These are phyloP conservation scores for Tricholoma saponaceum DNA, from an alignment of 768 basidiomycete species.

Conservation along the genomic window DNA sequence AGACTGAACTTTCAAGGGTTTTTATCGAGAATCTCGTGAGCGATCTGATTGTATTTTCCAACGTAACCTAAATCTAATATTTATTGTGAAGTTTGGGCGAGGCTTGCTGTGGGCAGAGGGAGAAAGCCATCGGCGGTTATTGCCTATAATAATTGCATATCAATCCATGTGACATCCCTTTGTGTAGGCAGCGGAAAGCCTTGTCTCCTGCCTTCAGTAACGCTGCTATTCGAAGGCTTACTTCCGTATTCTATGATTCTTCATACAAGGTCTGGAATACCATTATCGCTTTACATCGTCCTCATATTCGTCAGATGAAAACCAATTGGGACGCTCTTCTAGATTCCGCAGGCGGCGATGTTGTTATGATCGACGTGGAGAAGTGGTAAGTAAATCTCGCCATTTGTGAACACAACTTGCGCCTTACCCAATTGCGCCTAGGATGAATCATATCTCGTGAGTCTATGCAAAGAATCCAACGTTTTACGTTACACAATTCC, in stretches of 20 bases:
- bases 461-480: constrained; percentile 4
- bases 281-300: neutral
- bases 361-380: constrained; percentile 43
- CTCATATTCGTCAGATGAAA: constrained; percentile 22
- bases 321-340: constrained; percentile 20
- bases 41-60: neutral
- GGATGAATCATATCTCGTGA: constrained; percentile 47
- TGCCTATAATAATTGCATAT: neutral
- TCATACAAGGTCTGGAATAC: constrained; percentile 31
- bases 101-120: constrained; percentile 37
- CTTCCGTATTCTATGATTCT: constrained; percentile 36
- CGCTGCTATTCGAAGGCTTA: constrained; percentile 31
- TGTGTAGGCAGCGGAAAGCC: constrained; percentile 33
- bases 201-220: constrained; percentile 38
- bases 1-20: constrained; percentile 18
- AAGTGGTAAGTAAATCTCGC: constrained; percentile 28
- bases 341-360: constrained; percentile 27
- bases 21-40: constrained; percentile 22
- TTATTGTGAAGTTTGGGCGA: constrained; percentile 23
- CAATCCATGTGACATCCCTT: neutral
- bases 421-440: constrained; percentile 29
- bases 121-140: constrained; percentile 38
- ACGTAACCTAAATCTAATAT: neutral
- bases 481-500: neutral
- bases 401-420: constrained; percentile 23